Evolutionary conservation across 345 rosid species (phyloP).

Genomic region (Hirschfeldia incana): DNA sequence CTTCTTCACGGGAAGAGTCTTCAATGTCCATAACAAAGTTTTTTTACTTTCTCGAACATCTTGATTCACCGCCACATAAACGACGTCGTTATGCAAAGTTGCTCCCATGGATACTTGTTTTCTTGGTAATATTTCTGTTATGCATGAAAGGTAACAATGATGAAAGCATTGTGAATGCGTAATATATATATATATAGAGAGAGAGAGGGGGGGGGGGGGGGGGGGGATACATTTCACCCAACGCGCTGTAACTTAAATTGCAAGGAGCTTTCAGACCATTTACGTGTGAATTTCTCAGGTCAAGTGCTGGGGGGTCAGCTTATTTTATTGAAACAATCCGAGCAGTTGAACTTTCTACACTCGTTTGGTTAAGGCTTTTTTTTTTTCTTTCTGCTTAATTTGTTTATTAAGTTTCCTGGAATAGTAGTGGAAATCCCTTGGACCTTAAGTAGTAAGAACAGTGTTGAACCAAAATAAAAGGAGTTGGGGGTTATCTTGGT

Average conservation of each 20-base stretch:
- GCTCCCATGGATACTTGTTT: slow-evolving; percentile 29
- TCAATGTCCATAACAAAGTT: slow-evolving; percentile 55
- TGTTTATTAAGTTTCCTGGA: slow-evolving; percentile 17
- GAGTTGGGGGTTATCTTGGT: background rate
- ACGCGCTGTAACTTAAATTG: background rate
- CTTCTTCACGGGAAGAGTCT: slow-evolving; percentile 36
- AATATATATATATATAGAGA: too few species aligned
- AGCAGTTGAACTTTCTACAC: slow-evolving; percentile 15
- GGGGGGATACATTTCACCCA: background rate
- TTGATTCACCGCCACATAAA: slow-evolving; percentile 64
- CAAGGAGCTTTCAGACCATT: slow-evolving; percentile 23
- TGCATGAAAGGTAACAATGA: background rate
- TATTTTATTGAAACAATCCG: slow-evolving; percentile 7
- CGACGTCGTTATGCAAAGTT: slow-evolving; percentile 22
- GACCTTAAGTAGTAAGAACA: background rate
- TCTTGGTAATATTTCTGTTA: background rate
- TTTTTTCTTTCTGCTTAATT: background rate
- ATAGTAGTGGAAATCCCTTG: background rate
- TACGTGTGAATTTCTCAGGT: slow-evolving; percentile 14
- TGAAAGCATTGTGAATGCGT: too few species aligned
- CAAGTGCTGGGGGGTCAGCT: slow-evolving; percentile 18
- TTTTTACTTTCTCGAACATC: slow-evolving; percentile 44
- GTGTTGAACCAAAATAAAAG: background rate
- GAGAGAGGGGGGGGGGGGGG: too few species aligned
- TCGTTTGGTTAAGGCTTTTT: background rate